phyloP scores from a whole-genome alignment of 345 rosid genomes.

The Populus nigra region DNA sequence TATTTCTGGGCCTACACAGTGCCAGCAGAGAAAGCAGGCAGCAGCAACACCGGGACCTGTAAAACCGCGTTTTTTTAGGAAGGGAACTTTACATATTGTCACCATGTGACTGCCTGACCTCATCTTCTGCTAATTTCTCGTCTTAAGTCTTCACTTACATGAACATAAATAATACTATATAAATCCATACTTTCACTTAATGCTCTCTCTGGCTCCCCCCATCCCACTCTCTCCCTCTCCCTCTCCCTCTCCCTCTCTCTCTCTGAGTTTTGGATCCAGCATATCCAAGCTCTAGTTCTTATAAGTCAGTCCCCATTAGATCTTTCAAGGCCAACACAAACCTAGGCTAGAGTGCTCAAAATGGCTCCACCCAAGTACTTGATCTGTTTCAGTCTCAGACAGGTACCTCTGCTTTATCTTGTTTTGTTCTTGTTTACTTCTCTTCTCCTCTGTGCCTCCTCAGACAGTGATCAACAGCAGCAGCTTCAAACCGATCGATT shows the following conservation, averaged over 20 bases:
- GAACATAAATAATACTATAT: conserved; percentile 8
- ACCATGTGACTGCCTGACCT: conserved; percentile 42
- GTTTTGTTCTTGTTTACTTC: conserved; percentile 35
- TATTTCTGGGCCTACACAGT: not conserved
- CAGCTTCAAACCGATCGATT: conserved; percentile 30
- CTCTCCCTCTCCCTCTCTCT: not conserved
- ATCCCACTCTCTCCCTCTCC: not conserved
- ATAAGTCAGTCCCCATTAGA: conserved; percentile 15
- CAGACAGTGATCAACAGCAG: conserved; percentile 21
- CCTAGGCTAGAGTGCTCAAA: not conserved
- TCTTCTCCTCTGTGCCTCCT: conserved; percentile 32
- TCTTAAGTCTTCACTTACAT: conserved; percentile 27
- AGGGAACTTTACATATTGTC: not conserved
- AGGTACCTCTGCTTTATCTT: conserved; percentile 42
- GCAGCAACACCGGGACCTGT: not conserved
- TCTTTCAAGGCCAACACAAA: conserved; percentile 20
- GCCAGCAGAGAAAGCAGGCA: not conserved
- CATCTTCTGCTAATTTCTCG: conserved; percentile 29
- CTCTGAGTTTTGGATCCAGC: conserved; percentile 25
- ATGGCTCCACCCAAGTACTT: conserved; percentile 48
- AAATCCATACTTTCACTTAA: not conserved
- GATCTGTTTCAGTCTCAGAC: conserved; percentile 31
- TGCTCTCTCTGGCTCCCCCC: not conserved
- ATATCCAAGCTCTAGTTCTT: conserved; percentile 22
- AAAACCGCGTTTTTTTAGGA: conserved; percentile 4